These are phyloP conservation scores for Peronosclerospora sorghi DNA, from an alignment of 352 stramenopile genomes.

Conservation along the genomic window DNA sequence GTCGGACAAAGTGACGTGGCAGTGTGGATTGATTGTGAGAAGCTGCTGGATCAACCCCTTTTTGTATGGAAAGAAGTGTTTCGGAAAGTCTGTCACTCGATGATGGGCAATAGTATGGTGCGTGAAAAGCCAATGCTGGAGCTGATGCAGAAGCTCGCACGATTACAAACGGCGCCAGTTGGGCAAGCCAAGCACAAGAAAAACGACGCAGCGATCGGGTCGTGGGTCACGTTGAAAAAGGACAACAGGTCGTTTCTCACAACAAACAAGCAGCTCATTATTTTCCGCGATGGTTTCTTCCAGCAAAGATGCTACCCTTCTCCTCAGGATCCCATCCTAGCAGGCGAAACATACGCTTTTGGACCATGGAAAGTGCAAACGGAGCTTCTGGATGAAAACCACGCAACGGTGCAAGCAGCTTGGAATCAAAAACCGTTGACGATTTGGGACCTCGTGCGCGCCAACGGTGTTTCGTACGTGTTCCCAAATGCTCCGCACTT, in stretches of 20 bases:
- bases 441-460: slow-evolving; percentile 46
- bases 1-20: slow-evolving; percentile 48
- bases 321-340: slow-evolving; percentile 10
- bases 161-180: slow-evolving; percentile 18
- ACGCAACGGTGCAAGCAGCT: slow-evolving; percentile 18
- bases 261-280: slow-evolving; percentile 44
- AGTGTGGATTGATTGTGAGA: slow-evolving; percentile 59
- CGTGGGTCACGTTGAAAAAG: slow-evolving; percentile 83
- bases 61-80: slow-evolving; percentile 86
- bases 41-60: slow-evolving; percentile 46
- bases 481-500: slow-evolving; percentile 45
- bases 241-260: slow-evolving; percentile 70
- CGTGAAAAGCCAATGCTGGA: slow-evolving; percentile 73
- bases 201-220: slow-evolving; percentile 30
- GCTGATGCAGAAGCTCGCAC: slow-evolving; percentile 58
- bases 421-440: slow-evolving; percentile 24
- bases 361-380: slow-evolving; percentile 44
- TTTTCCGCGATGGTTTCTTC: slow-evolving; percentile 77
- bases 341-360: slow-evolving; percentile 35
- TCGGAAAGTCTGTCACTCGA: slow-evolving; percentile 59
- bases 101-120: slow-evolving; percentile 79
- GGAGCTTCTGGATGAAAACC: slow-evolving; percentile 17
- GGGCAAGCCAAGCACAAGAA: slow-evolving; percentile 29
- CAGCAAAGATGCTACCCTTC: slow-evolving; percentile 17
- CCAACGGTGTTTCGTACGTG: slow-evolving; percentile 43